These are phyloP conservation scores for Aspergillus tanneri DNA, from an alignment of 2,329 filamentous ascomycete species.

Conservation along the genomic window DNA sequence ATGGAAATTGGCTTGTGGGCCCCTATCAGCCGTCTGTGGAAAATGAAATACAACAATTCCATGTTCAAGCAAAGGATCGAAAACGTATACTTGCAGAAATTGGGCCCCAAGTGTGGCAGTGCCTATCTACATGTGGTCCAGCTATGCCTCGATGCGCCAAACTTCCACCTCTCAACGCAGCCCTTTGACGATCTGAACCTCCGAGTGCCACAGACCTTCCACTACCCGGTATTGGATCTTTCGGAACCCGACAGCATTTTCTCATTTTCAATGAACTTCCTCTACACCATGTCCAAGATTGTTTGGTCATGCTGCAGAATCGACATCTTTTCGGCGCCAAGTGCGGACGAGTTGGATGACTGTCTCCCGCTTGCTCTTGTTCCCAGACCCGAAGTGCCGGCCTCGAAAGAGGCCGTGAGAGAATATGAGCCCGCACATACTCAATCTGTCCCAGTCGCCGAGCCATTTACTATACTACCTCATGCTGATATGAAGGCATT, in stretches of 20 bases:
- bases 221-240: constrained; percentile 45
- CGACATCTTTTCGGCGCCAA: constrained; percentile 43
- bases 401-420: constrained; percentile 20
- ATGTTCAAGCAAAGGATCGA: constrained; percentile 66
- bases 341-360: constrained; percentile 43
- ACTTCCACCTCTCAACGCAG: constrained; percentile 46
- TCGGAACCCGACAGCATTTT: constrained; percentile 42
- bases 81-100: constrained; percentile 60
- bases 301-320: constrained; percentile 43
- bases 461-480: constrained; percentile 21
- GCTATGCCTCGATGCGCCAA: constrained; percentile 60
- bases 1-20: constrained; percentile 65
- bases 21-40: constrained; percentile 62
- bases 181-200: constrained; percentile 43
- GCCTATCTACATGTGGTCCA: constrained; percentile 63
- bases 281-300: constrained; percentile 45
- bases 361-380: constrained; percentile 43
- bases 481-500: constrained; percentile 26
- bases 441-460: constrained; percentile 13
- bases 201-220: constrained; percentile 42
- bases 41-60: constrained; percentile 60
- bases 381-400: constrained; percentile 31
- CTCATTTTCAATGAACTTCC: constrained; percentile 46
- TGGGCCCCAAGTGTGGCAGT: constrained; percentile 63
- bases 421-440: constrained; percentile 18